Evolutionary conservation across 306 rosid genomes (phyloP), one percentile per base, ranked within the genome.

Genomic region (Senna siamea): DNA sequence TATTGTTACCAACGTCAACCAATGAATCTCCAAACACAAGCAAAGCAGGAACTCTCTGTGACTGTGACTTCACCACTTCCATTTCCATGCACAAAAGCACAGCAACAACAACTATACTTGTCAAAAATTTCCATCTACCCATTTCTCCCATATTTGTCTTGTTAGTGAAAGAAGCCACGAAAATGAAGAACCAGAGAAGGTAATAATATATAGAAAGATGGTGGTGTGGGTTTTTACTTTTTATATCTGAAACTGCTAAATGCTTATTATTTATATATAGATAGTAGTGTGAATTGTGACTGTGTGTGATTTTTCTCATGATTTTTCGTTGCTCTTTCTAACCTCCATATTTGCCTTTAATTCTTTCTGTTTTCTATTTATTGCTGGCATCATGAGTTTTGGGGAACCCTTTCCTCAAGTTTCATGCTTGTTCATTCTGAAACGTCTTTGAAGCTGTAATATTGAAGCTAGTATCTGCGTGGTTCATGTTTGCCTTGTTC

Each of bases 1-100:
- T 93, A 55, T 91, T 91, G 86, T 93, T 93, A 35, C 98, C 98
- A 78, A 82, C 87, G 14, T 93, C 98, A 64, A 83, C 96, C 78
- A 89, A 69, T 8, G 98, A 91, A 67, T 93, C 98, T 23, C 98
- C 98, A 23, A 93, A 93, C 77, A 87, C 84, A 75, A 91, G 89
- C 83, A 91, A 46, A 17, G 90, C 96, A 34, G 98, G 77, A 70
- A 93, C 92, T 61, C 13, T 85, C 38, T 73, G 81, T 46, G 83
- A 79, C 37, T 75, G 81, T 52, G 83, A 68, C 5, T 50, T 72
- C 18, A 79, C 83, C 2, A 52, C 5, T 0, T 3, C 53, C 15
- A 73, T 30, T 75, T 60, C 2, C 44, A 28, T 70, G 53, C 87
- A 76, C 11, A 73, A 11, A 44, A 89, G 7, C 46, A 80, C 5